Conservation (phyloP, 1,284 basidiomycete genomes). For the Volvariella surrecta region DNA sequence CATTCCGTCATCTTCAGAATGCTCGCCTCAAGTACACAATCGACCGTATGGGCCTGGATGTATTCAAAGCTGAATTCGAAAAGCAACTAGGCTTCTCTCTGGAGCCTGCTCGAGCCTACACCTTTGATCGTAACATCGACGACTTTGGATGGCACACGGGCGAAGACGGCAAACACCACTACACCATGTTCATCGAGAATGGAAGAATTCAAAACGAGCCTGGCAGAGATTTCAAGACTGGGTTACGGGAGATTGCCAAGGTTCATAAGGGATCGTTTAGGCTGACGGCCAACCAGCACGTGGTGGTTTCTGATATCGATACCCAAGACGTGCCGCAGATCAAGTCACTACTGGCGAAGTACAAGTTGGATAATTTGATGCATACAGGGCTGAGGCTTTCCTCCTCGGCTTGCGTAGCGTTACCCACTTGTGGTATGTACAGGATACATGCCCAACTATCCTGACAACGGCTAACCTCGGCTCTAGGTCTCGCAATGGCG, state of each 20-base stretch:
- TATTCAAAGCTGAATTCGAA: conserved; percentile 89
- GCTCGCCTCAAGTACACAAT: conserved; percentile 96
- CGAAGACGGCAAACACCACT: conserved; percentile 86
- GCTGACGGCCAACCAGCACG: conserved; percentile 92
- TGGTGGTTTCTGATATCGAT: conserved; percentile 82
- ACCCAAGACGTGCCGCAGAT: conserved; percentile 69
- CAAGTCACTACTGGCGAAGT: conserved; percentile 76
- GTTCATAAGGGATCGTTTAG: conserved; percentile 93
- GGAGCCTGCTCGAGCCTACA: conserved; percentile 65
- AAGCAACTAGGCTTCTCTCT: conserved; percentile 80
- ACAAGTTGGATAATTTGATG: conserved; percentile 87
- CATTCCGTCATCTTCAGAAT: conserved; percentile 37
- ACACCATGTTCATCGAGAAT: conserved; percentile 95
- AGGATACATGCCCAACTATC: neutral
- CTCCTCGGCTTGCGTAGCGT: conserved; percentile 92
- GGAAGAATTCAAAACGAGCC: conserved; percentile 94
- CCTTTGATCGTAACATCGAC: conserved; percentile 89
- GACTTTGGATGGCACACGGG: conserved; percentile 91
- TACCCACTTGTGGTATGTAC: conserved; percentile 80
- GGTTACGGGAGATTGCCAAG: conserved; percentile 87
- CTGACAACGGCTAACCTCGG: neutral
- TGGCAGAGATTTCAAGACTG: conserved; percentile 87
- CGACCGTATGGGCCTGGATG: conserved; percentile 85
- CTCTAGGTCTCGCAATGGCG: conserved; percentile 21
- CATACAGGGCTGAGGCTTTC: conserved; percentile 78